These are phyloP conservation scores for Malus sylvestris DNA, from an alignment of 306 rosid species.

Conservation along the genomic window DNA sequence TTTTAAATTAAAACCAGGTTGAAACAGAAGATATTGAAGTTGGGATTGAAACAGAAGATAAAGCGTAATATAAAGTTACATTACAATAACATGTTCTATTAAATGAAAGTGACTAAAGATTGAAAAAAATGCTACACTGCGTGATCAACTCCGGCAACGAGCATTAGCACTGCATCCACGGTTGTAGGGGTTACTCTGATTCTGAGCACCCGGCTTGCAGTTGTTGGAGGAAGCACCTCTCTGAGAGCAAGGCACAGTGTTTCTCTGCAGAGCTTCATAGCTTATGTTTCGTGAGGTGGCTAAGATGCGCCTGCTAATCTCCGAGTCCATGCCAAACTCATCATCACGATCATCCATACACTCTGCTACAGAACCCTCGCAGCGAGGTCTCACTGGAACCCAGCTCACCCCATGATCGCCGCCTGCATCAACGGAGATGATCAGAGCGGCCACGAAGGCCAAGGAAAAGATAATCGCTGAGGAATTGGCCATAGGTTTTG, in stretches of 20 bases:
- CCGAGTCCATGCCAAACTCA: slow-evolving; percentile 44
- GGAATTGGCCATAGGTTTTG: slow-evolving; percentile 30
- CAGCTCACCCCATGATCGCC: slow-evolving; percentile 29
- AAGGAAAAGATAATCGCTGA: slow-evolving; percentile 5
- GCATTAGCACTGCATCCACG: slow-evolving; percentile 75
- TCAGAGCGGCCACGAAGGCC: slow-evolving; percentile 16
- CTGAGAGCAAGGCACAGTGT: slow-evolving; percentile 69
- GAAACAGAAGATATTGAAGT: no score
- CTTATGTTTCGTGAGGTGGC: slow-evolving; percentile 68
- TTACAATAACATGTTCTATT: background rate
- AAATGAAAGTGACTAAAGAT: background rate
- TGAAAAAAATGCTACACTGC: background rate
- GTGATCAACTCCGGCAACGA: slow-evolving; percentile 54
- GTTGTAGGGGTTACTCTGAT: slow-evolving; percentile 51
- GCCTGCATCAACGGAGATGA: slow-evolving; percentile 9
- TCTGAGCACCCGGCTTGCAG: slow-evolving; percentile 50
- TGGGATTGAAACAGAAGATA: background rate
- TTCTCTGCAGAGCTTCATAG: slow-evolving; percentile 58
- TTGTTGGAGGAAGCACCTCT: slow-evolving; percentile 83
- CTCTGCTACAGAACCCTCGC: slow-evolving; percentile 61
- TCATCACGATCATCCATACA: slow-evolving; percentile 43
- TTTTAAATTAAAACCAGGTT: no score
- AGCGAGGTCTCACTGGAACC: slow-evolving; percentile 26
- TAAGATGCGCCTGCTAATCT: slow-evolving; percentile 60
- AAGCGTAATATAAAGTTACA: background rate